These are phyloP conservation scores for Podospora sp. DNA, from an alignment of 495 filamentous ascomycete species.

Conservation along the genomic window DNA sequence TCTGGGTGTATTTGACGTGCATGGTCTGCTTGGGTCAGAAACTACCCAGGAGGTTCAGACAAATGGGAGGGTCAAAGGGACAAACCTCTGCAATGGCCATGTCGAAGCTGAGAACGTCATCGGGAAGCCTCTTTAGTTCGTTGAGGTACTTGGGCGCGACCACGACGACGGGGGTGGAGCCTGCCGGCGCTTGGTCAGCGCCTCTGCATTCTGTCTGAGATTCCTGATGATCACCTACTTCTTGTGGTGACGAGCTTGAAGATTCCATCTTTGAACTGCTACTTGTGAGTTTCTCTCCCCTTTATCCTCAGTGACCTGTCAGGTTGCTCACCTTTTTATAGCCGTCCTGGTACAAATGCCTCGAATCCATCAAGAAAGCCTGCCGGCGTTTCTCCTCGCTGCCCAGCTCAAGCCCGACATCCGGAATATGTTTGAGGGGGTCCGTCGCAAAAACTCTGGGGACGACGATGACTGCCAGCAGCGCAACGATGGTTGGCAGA, in stretches of 20 bases:
- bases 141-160: conserved; percentile 37
- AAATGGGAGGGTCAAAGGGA: not conserved
- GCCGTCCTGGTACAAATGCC: conserved; percentile 36
- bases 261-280: conserved; percentile 40
- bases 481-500: conserved; percentile 27
- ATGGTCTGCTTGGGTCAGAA: conserved; percentile 48
- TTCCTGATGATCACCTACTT: conserved; percentile 23
- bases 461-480: conserved; percentile 30
- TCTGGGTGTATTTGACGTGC: conserved; percentile 34
- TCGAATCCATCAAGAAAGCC: conserved; percentile 32
- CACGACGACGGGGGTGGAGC: conserved; percentile 30
- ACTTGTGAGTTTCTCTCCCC: not conserved
- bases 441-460: conserved; percentile 25
- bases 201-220: no score
- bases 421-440: conserved; percentile 29
- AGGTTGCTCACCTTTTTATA: conserved; percentile 36
- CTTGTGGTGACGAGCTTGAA: conserved; percentile 36
- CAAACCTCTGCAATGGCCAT: conserved; percentile 35
- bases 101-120: conserved; percentile 41
- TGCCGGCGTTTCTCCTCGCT: conserved; percentile 38
- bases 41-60: no score
- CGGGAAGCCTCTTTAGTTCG: conserved; percentile 42
- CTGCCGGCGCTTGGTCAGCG: no score
- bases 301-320: no score
- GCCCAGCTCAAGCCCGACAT: conserved; percentile 36